phyloP scores from a whole-genome alignment of 2,329 filamentous ascomycete species.

The Ilyonectria mors-panacis region DNA sequence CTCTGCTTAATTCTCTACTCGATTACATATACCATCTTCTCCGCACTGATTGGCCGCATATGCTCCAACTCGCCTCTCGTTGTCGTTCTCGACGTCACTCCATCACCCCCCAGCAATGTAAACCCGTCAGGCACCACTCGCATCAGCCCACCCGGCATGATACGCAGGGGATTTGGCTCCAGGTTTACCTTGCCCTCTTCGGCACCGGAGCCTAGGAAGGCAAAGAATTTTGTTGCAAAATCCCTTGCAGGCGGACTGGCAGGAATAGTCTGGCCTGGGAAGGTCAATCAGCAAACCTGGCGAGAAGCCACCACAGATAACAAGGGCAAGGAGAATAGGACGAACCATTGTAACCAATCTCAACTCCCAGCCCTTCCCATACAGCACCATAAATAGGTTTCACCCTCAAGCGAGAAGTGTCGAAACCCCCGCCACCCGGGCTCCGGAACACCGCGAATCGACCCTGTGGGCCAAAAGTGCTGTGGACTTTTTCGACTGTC shows the following conservation, averaged over 20 bases:
- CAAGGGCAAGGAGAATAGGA: constrained; percentile 28
- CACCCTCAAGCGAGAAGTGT: constrained; percentile 39
- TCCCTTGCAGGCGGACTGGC: constrained; percentile 42
- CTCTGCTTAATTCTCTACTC: background rate
- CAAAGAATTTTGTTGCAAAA: constrained; percentile 55
- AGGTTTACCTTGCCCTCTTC: constrained; percentile 24
- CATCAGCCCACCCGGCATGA: constrained; percentile 52
- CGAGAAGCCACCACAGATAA: constrained; percentile 17
- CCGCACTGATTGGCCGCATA: constrained; percentile 57
- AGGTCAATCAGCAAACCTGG: background rate
- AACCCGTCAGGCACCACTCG: constrained; percentile 49
- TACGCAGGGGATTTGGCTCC: constrained; percentile 49
- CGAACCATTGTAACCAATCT: constrained; percentile 56
- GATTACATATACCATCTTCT: constrained; percentile 55
- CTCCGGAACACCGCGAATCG: constrained; percentile 47
- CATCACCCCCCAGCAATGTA: constrained; percentile 40
- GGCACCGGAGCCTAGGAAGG: constrained; percentile 46
- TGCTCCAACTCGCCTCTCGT: constrained; percentile 45
- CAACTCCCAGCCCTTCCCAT: constrained; percentile 59
- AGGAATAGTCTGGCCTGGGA: constrained; percentile 28
- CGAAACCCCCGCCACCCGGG: constrained; percentile 43
- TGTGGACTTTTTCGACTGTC: constrained; percentile 52
- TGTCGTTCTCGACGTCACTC: constrained; percentile 43
- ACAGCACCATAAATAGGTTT: constrained; percentile 59
- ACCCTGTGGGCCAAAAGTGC: constrained; percentile 46